Base-by-base conservation (phyloP, 192 early-diverging fungal species). In the Physocladia obscura region DNA sequence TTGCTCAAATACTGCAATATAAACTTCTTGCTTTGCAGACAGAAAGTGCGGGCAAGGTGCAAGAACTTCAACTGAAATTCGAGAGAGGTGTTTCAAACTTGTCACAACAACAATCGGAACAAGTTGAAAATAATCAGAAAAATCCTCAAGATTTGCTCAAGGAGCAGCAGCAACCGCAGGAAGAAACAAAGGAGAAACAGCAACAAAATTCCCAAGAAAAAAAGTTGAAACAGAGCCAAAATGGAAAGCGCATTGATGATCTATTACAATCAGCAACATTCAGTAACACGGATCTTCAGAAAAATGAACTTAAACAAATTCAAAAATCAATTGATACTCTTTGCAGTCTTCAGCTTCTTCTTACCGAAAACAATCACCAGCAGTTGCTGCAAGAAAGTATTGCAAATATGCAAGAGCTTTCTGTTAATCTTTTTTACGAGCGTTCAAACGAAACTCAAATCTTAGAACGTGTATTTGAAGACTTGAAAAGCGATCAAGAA, bases 241-340 rank as follows among this genome's bases (percentile, higher is more conserved):
- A n/a, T n/a, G n/a, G n/a, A n/a, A n/a, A n/a, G n/a, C n/a, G n/a
- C n/a, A n/a, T n/a, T n/a, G n/a, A 44, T 13, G n/a, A 44, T 44
- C 40, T 44, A n/a, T 44, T n/a, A n/a, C 11, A 44, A 44, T 44
- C 40, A n/a, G 11, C 8, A n/a, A 13, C 40, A 8, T 13, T 13
- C 8, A 44, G 40, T n/a, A n/a, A 44, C 40, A n/a, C 40, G 40
- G 40, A 44, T 13, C 40, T 44, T 8, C 11, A 8, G 40, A 8
- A n/a, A 44, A 44, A 44, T 8, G 11, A 44, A 44, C n/a, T n/a
- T n/a, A n/a, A n/a, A n/a, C 40, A 44, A 30, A 49, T 68, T 19
- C 2, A 34, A 5, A 17, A 39, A 19, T 68, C 65, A n/a, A 68
- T 68, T 26, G 65, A 68, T 26, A 68, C 65, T 6, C 40, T 68